A percentile compares a stretch with the other conserved stretches of the same genome.
These are phyloP conservation scores for Nidularia pulvinata DNA, from an alignment of 768 basidiomycete species.

Conservation along the genomic window DNA sequence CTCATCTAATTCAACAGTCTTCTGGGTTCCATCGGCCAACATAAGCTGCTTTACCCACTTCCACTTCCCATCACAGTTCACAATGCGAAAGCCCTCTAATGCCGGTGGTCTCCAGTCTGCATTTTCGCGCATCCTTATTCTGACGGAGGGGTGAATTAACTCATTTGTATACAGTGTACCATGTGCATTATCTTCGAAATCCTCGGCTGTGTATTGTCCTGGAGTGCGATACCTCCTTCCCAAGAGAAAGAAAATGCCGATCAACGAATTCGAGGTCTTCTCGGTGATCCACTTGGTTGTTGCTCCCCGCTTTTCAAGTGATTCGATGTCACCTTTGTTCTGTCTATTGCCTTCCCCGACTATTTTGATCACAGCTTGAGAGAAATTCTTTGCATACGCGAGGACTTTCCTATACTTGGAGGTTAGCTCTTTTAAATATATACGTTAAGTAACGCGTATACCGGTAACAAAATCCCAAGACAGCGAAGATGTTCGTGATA, in stretches of 20 bases:
- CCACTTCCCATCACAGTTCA: background rate
- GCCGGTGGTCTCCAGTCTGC: background rate
- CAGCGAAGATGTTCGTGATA: too few species aligned
- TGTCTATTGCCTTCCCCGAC: background rate
- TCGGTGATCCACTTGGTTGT: background rate
- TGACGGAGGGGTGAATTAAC: background rate
- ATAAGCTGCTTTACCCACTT: background rate
- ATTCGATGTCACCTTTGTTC: background rate
- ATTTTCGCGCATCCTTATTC: background rate
- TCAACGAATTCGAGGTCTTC: background rate
- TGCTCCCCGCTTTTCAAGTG: background rate
- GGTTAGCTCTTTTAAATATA: too few species aligned
- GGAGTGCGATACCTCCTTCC: background rate
- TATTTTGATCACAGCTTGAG: too few species aligned
- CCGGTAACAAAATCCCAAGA: too few species aligned
- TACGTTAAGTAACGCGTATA: too few species aligned
- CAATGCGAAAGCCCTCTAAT: background rate
- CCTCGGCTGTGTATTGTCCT: background rate
- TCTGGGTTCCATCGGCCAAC: background rate
- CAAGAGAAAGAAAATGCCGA: background rate
- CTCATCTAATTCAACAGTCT: background rate
- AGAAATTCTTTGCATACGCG: too few species aligned
- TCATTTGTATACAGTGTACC: background rate
- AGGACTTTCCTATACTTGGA: too few species aligned
- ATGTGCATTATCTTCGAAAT: background rate